Base-by-base conservation (phyloP, 306 rosid genomes). In the Trichosanthes truncata region DNA sequence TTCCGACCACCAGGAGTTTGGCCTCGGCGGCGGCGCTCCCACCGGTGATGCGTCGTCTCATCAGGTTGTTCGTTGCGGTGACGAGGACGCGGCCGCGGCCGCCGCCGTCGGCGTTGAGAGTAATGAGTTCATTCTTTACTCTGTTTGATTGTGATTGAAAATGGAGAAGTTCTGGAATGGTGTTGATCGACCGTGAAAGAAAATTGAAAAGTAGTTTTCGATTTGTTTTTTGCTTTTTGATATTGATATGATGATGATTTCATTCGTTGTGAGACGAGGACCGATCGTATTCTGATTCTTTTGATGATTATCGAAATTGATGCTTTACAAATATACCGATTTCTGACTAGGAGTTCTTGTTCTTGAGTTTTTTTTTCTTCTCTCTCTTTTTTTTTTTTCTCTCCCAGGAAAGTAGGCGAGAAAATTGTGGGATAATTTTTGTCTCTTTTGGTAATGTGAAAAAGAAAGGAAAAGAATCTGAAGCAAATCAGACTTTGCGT, bases 51-150 rank as follows among this genome's bases (percentile, higher is more conserved):
- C 7, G 11, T 26, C 75, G 17, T 33, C 75, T 35, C 80, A 61
- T 41, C 83, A 68, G 87, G 73, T 80, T 49, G 75, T 49, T 36
- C 60, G 18, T 36, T 87, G 78, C 36, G 84, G 83, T 60, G 48
- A n/a, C 74, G 85, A 87, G 36, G 76, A 80, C 3, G 26, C 62
- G 29, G 13, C 29, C 1, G 31, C 31, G 5, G 62, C 62, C 29
- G 59, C 14, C 5, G 71, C 40, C 8, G 74, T 52, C 6, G 67
- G 26, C 2, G 77, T 57, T 15, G 85, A 73, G 29, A 57, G 75
- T 21, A 23, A 62, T 2, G 94, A 92, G 46, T 79, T 86, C 38
- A 86, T 92, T 84, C 88, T 92, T 33, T 89, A 78, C 84, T 90
- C 90, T 13, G 87, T 88, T 57, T 90, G 87, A 91, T 33, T 35